Evolutionary conservation across 2,329 filamentous ascomycete genomes (phyloP).

Genomic region (Ophiostoma australiae): DNA sequence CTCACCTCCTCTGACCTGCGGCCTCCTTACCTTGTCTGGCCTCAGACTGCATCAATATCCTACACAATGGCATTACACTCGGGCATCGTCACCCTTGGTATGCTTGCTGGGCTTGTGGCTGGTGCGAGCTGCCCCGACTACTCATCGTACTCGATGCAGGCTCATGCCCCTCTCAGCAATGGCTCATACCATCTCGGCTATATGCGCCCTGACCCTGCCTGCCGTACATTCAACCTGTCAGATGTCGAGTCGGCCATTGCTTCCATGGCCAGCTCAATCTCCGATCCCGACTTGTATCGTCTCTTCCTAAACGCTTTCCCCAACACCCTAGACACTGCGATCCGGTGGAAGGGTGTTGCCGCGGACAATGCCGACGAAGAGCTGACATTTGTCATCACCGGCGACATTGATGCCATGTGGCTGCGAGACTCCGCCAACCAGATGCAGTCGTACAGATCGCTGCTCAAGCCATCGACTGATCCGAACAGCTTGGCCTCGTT

Average conservation of each 20-base stretch:
- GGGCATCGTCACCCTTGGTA: conserved; percentile 9
- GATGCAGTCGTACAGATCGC: conserved; percentile 65
- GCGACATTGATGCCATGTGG: conserved; percentile 36
- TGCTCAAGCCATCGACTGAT: conserved; percentile 50
- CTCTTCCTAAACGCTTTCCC: conserved; percentile 70
- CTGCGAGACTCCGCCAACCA: conserved; percentile 53
- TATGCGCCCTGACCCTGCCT: conserved; percentile 69
- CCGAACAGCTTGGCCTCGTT: conserved; percentile 61
- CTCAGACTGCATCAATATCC: background rate
- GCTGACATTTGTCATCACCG: conserved; percentile 63
- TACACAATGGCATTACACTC: background rate
- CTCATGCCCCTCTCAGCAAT: conserved; percentile 67
- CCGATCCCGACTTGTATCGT: conserved; percentile 69
- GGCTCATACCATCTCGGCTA: conserved; percentile 72
- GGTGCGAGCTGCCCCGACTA: conserved; percentile 57
- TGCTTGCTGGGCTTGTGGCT: conserved; percentile 15
- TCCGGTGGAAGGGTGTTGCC: conserved; percentile 29
- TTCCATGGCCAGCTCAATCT: conserved; percentile 62
- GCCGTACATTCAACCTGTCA: conserved; percentile 74
- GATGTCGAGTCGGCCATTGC: conserved; percentile 71
- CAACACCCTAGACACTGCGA: conserved; percentile 53
- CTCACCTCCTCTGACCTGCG: background rate
- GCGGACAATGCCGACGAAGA: conserved; percentile 28
- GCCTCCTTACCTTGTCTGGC: background rate
- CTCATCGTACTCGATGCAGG: conserved; percentile 51